These are phyloP conservation scores for Sideroxylon spinosum DNA, from an alignment of 179 eudicot genomes.

Conservation along the genomic window DNA sequence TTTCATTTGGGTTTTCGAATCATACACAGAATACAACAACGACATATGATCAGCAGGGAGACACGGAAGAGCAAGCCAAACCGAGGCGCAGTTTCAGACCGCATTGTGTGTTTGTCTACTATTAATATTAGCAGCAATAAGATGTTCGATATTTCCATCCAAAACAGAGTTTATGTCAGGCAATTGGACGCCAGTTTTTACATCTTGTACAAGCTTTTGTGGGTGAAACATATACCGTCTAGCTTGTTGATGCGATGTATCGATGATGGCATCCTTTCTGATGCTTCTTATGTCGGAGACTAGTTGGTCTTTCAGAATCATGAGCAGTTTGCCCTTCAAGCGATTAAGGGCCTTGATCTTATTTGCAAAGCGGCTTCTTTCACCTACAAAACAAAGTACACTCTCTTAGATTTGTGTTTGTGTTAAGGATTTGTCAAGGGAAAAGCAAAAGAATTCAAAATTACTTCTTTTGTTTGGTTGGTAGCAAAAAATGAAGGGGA, in stretches of 20 bases:
- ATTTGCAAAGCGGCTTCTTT: constrained; percentile 71
- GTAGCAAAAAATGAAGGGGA: too few species aligned
- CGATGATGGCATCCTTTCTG: constrained; percentile 28
- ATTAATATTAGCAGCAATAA: constrained; percentile 58
- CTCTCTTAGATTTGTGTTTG: neutral
- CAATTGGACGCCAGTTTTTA: constrained; percentile 63
- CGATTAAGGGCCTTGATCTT: constrained; percentile 81
- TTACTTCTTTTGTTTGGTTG: too few species aligned
- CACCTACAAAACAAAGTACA: constrained; percentile 42
- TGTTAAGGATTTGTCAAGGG: too few species aligned
- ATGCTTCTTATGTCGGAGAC: constrained; percentile 34
- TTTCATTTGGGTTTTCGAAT: neutral
- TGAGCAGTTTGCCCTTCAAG: constrained; percentile 72
- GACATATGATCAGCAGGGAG: neutral
- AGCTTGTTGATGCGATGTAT: constrained; percentile 44
- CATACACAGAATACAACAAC: neutral
- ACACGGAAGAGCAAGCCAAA: neutral
- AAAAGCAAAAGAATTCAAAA: too few species aligned
- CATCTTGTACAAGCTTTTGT: constrained; percentile 62
- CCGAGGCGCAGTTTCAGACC: constrained; percentile 14
- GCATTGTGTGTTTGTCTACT: constrained; percentile 36
- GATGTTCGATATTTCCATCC: constrained; percentile 66
- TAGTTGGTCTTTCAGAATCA: constrained; percentile 51
- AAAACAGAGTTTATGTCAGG: constrained; percentile 61
- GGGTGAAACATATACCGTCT: constrained; percentile 59